Base-by-base conservation (phyloP, 2,329 filamentous ascomycete species). In the Knoxdaviesia capensis region DNA sequence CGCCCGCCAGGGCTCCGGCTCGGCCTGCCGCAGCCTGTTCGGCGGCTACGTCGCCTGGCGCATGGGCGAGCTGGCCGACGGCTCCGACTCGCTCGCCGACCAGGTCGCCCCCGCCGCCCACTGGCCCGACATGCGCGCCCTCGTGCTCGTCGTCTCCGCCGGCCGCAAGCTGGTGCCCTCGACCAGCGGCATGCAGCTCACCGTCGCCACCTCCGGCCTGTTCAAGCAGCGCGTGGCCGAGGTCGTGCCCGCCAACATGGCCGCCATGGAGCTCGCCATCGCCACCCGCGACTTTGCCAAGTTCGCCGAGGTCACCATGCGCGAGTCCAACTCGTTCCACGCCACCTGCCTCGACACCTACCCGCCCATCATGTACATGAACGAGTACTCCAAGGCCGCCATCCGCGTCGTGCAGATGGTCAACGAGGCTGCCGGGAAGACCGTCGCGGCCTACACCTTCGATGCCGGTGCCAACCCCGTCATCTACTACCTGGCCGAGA, bases 291-390 rank as follows among this genome's bases (percentile, higher is more conserved):
- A 98, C 62, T 98, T 98, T 62, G 73, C 77, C 52, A 66, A 71
- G 20, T 98, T 98, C 55, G 90, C 80, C 29, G 77, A 83, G 56
- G 71, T 94, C 47, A 94, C 90, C 10, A 98, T 94, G 87, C 80
- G 78, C 58, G 90, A 98, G 58, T 92, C 82, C 56, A 98, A 98
- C 65, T 84, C 77, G 45, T 98, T 98, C 75, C 90, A 98, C 60
- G 84, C 90, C 34, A 85, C 80, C 44, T 96, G 90, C 58, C 67
- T 92, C 51, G 90, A 98, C 58, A 96, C 90, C 2, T 86, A 85
- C 62, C 90, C 92, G 38, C 90, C 92, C 11, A 98, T 98, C 56
- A 94, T 94, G 62, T 98, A 98, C 68, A 78, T 98, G 69, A 98
- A 94, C 62, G 90, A 98, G 56, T 78, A 88, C 10, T 88, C 80